These are phyloP conservation scores for Atkinsonella hypoxylon DNA, from an alignment of 2,329 filamentous ascomycete genomes.

Conservation along the genomic window DNA sequence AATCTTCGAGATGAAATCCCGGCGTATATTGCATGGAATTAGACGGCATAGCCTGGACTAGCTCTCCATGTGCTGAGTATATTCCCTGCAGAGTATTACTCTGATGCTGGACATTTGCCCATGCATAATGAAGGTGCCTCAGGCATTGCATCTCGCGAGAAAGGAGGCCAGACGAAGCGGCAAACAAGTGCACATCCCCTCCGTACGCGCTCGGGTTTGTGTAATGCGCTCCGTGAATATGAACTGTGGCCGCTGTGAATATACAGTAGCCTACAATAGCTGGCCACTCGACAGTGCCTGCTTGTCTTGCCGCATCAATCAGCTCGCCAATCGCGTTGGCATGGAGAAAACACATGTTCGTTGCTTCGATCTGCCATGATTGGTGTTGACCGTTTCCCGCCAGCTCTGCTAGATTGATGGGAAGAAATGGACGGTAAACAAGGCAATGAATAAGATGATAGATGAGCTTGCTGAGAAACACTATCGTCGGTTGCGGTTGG, in stretches of 20 bases:
- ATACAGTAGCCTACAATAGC: constrained; percentile 80
- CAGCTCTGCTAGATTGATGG: constrained; percentile 71
- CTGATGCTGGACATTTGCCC: constrained; percentile 71
- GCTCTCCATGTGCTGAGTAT: constrained; percentile 65
- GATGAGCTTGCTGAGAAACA: constrained; percentile 74
- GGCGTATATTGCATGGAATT: constrained; percentile 60
- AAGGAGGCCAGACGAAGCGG: constrained; percentile 54
- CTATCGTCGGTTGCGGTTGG: constrained; percentile 63
- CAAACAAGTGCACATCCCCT: constrained; percentile 50
- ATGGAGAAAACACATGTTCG: constrained; percentile 74
- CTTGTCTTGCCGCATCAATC: constrained; percentile 65
- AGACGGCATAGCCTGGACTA: constrained; percentile 60
- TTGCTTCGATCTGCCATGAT: constrained; percentile 86
- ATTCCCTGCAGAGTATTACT: constrained; percentile 66
- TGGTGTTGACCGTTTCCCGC: constrained; percentile 73
- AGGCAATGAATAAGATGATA: constrained; percentile 82
- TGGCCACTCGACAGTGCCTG: constrained; percentile 69
- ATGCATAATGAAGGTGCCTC: constrained; percentile 60
- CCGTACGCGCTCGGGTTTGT: constrained; percentile 33
- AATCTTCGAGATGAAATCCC: constrained; percentile 76
- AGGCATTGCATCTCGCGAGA: constrained; percentile 71
- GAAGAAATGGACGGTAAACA: constrained; percentile 76
- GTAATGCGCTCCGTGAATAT: constrained; percentile 78
- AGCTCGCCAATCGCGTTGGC: constrained; percentile 80
- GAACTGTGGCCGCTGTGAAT: constrained; percentile 75